phyloP scores from a whole-genome alignment of 192 early-diverging fungal genomes.

The Coemansia sp. region DNA sequence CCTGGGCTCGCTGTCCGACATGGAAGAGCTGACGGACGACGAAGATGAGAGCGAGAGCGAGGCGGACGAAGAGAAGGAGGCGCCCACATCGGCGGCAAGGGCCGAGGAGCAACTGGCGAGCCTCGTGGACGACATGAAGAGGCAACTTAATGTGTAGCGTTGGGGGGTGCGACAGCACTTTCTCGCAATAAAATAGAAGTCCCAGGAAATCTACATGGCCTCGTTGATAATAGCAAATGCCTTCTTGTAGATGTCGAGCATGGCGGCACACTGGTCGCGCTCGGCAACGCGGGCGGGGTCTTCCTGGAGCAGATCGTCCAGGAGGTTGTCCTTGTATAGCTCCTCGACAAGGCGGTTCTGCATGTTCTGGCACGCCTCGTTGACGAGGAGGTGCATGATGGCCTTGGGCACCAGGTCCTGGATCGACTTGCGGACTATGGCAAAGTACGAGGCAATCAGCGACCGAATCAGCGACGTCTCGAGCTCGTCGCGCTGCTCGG shows the following conservation, averaged over 20 bases:
- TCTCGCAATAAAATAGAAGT: background rate
- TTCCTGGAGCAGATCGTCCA: conserved; percentile 66
- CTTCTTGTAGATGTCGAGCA: conserved; percentile 73
- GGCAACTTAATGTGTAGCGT: conserved; percentile 19
- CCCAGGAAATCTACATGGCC: conserved; percentile 23
- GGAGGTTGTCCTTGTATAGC: conserved; percentile 66
- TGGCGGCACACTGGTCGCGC: conserved; percentile 67
- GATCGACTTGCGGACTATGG: conserved; percentile 72
- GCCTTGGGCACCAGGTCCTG: conserved; percentile 78
- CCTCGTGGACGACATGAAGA: conserved; percentile 43
- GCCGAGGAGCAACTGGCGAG: conserved; percentile 35
- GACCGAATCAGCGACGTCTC: conserved; percentile 75
- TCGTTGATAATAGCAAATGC: conserved; percentile 61
- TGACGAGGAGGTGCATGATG: conserved; percentile 76
- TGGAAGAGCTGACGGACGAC: conserved; percentile 72
- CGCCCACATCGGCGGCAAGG: conserved; percentile 16
- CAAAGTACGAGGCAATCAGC: conserved; percentile 71
- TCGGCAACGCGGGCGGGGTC: conserved; percentile 66
- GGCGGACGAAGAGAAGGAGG: conserved; percentile 10
- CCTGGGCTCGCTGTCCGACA: conserved; percentile 91
- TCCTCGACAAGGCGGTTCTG: conserved; percentile 72
- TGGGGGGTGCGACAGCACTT: background rate
- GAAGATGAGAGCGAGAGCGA: conserved; percentile 64
- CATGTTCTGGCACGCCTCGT: conserved; percentile 63
- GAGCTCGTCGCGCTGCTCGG: conserved; percentile 64